Evolutionary conservation across 1,139 yeast genomes (phyloP).

Genomic region (Keqinozyma sinolaborantium): DNA sequence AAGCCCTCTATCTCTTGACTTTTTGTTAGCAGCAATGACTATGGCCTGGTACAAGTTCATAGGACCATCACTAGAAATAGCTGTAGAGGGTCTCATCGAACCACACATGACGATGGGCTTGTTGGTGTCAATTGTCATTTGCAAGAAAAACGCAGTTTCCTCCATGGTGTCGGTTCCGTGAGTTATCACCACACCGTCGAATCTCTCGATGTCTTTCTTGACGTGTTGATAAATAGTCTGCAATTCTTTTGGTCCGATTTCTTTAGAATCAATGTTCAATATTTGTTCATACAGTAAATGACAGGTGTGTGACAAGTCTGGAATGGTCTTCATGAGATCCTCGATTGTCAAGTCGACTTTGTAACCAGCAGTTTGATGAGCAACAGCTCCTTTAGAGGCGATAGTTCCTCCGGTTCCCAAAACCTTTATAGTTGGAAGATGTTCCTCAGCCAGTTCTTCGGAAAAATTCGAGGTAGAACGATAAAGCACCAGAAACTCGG

Average conservation of each 20-base stretch:
- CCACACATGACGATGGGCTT: slow-evolving; percentile 70
- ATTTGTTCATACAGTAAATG: slow-evolving; percentile 63
- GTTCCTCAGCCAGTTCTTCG: slow-evolving; percentile 6
- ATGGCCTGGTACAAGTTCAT: slow-evolving; percentile 72
- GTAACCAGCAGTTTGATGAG: slow-evolving; percentile 66
- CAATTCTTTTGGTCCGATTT: slow-evolving; percentile 45
- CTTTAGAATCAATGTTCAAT: slow-evolving; percentile 63
- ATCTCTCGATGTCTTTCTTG: slow-evolving; percentile 38
- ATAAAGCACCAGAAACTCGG: slow-evolving; percentile 14
- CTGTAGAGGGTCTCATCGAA: slow-evolving; percentile 70
- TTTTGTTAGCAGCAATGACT: slow-evolving; percentile 52
- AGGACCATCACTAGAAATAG: slow-evolving; percentile 69
- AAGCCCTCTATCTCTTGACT: slow-evolving; percentile 56
- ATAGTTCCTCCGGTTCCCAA: slow-evolving; percentile 75
- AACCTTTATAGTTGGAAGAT: slow-evolving; percentile 48
- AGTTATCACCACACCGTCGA: slow-evolving; percentile 59
- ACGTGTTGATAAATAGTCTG: slow-evolving; percentile 38
- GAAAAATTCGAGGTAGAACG: slow-evolving; percentile 13
- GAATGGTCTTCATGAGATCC: slow-evolving; percentile 54
- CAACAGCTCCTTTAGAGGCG: slow-evolving; percentile 57
- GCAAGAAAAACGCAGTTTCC: slow-evolving; percentile 68
- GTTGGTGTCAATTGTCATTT: slow-evolving; percentile 51
- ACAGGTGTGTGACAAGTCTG: slow-evolving; percentile 58
- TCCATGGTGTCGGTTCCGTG: slow-evolving; percentile 75
- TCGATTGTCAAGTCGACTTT: slow-evolving; percentile 65